Conservation (phyloP, 139 green algal genomes). For the Picochlorum sp. region DNA sequence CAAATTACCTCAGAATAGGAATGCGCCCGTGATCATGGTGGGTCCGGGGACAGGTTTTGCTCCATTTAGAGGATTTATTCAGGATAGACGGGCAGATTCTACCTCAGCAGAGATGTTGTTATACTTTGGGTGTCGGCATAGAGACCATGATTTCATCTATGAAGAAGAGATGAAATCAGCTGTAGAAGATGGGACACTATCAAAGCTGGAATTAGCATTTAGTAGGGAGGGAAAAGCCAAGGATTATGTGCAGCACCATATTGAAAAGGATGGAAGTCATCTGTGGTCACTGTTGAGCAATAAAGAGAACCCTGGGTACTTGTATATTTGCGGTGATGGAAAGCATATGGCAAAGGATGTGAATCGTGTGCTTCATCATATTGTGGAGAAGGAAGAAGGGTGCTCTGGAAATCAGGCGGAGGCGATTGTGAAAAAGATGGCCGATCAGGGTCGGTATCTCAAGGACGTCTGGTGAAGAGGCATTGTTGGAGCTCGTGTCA, state of each 20-base stretch:
- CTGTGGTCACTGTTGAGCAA: conserved; percentile 30
- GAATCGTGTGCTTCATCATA: conserved; percentile 57
- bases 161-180: conserved; percentile 61
- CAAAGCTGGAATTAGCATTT: conserved; percentile 69
- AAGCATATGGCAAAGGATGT: conserved; percentile 95
- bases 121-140: conserved; percentile 83
- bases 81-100: conserved; percentile 59
- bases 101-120: conserved; percentile 34
- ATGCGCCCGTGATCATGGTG: conserved; percentile 85
- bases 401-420: conserved; percentile 55
- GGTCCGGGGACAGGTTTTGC: conserved; percentile 93
- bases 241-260: conserved; percentile 84
- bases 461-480: conserved; percentile 81
- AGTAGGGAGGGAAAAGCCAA: conserved; percentile 48
- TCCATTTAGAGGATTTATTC: conserved; percentile 95
- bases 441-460: conserved; percentile 65
- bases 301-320: conserved; percentile 25
- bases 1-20: conserved; percentile 62
- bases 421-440: conserved; percentile 60
- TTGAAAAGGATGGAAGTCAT: conserved; percentile 37
- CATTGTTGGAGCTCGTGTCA: not conserved
- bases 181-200: conserved; percentile 47
- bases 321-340: conserved; percentile 97
- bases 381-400: conserved; percentile 18
- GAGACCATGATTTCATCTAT: conserved; percentile 79